Percentiles rank a stretch among this genome's conserved stretches.
Conservation (phyloP, 768 basidiomycete genomes). For the Pleurotus djamor region DNA sequence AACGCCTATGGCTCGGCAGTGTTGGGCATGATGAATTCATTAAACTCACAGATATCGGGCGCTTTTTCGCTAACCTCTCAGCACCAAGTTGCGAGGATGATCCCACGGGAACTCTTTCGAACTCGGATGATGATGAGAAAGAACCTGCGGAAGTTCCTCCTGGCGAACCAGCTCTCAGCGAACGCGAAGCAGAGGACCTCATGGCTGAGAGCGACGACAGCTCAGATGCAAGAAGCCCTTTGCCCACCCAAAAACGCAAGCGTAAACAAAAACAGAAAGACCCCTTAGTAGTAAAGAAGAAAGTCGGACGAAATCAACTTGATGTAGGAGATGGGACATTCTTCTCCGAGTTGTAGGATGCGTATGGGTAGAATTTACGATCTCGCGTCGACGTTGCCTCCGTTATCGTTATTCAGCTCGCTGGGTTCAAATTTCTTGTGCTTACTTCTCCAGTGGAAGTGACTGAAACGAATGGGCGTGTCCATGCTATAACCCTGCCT, state of each 20-base stretch:
- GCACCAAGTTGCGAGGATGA: background rate
- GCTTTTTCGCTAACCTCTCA: constrained; percentile 44
- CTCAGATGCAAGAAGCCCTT: constrained; percentile 22
- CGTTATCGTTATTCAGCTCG: background rate
- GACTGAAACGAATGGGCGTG: background rate
- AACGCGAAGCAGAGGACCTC: constrained; percentile 16
- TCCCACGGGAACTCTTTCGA: background rate
- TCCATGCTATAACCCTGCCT: background rate
- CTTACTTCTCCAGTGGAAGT: constrained; percentile 3
- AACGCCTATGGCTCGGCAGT: constrained; percentile 82
- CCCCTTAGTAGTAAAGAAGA: constrained; percentile 43
- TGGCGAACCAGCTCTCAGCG: constrained; percentile 18
- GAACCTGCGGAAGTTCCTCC: constrained; percentile 44
- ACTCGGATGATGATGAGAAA: constrained; percentile 29
- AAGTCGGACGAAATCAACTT: constrained; percentile 59
- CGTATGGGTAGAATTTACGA: background rate
- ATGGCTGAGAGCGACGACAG: constrained; percentile 14
- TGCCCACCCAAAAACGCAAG: constrained; percentile 48
- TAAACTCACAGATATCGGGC: constrained; percentile 81
- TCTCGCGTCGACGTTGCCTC: background rate
- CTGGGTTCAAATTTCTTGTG: background rate
- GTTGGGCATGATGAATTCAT: constrained; percentile 88
- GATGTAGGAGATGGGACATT: constrained; percentile 55
- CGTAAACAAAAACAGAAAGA: constrained; percentile 55
- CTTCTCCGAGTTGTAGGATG: constrained; percentile 59